Base-by-base conservation (phyloP, 2,329 filamentous ascomycete genomes). In the Zarea fungicola region DNA sequence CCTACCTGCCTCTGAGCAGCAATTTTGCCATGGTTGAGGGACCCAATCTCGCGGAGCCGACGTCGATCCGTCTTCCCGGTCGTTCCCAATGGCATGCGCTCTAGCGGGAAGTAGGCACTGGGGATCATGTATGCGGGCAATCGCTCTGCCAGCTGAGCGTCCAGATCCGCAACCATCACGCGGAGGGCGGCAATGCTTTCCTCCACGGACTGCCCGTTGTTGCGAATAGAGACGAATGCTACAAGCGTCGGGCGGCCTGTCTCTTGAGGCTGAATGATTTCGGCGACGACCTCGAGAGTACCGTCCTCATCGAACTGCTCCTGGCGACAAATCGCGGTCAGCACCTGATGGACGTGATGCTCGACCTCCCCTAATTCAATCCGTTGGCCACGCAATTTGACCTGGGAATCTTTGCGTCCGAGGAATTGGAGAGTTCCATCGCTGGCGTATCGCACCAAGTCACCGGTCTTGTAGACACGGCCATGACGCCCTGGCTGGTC, bases 341-440 rank as follows among this genome's bases (percentile, higher is more conserved):
- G 29, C 7, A 26, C 35, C 18, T 49, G 23, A 1, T 49, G 37
- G 11, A 42, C 34, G 10, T 41, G 16, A 14, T 48, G 36, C 22
- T 52, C 46, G 11, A 49, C 25, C 13, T 48, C 46, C 8, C 40
- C 45, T 2, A 74, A 62, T 60, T 73, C 80, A 48, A 76, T 64
- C 47, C 75, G 59, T 49, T 71, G 78, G 35, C 80, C 80, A 26
- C 70, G 67, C 10, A 80, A 58, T 56, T 80, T 80, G 37, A 80
- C 67, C 56, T 80, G 76, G 1, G 66, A 67, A 55, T 80, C 76
- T 53, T 74, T 74, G 29, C 76, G 65, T 37, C 74, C 75, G 45
- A 74, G 54, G 43, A 65, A 71, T 0, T 62, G 51, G 21, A 73
- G 57, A 19, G 53, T 52, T 11, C 66, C 65, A 48, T 71, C 60